phyloP scores from a whole-genome alignment of 805 yeast genomes.

The Candida methanosorbosa region DNA sequence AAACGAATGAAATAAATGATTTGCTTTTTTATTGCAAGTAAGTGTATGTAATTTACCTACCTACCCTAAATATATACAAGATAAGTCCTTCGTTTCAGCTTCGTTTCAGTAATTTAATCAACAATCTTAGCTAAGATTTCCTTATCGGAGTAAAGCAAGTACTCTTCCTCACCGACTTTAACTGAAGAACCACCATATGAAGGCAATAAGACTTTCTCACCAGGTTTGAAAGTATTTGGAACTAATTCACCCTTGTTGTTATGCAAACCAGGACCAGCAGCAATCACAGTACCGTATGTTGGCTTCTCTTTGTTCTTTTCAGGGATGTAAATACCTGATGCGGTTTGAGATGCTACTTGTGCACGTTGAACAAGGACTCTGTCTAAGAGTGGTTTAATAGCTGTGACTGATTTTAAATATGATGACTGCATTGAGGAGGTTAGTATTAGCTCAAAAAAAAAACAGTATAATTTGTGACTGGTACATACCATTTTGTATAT shows the following conservation, averaged over 20 bases:
- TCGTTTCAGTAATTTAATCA: too few species aligned
- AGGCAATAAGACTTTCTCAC: conserved; percentile 87
- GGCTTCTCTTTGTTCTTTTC: conserved; percentile 88
- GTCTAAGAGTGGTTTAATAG: conserved; percentile 81
- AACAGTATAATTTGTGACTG: too few species aligned
- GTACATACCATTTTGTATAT: too few species aligned
- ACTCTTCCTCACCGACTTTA: conserved; percentile 65
- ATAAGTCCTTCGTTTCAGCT: too few species aligned
- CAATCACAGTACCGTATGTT: conserved; percentile 77
- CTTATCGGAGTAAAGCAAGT: conserved; percentile 61
- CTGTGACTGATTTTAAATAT: conserved; percentile 65
- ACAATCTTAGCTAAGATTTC: conserved; percentile 86
- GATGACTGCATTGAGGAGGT: too few species aligned
- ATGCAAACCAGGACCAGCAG: conserved; percentile 83
- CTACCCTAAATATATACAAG: too few species aligned
- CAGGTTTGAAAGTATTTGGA: conserved; percentile 63
- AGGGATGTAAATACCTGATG: conserved; percentile 89
- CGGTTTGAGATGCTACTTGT: conserved; percentile 85
- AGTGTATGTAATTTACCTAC: too few species aligned
- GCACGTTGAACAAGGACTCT: conserved; percentile 87
- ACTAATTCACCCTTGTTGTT: conserved; percentile 63
- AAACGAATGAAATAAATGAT: too few species aligned
- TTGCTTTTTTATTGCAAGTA: too few species aligned
- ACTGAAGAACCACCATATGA: conserved; percentile 80
- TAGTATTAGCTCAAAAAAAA: conserved; percentile 1